These are phyloP conservation scores for Geoglossum cookeanum DNA, from an alignment of 2,329 filamentous ascomycete species.

Conservation along the genomic window DNA sequence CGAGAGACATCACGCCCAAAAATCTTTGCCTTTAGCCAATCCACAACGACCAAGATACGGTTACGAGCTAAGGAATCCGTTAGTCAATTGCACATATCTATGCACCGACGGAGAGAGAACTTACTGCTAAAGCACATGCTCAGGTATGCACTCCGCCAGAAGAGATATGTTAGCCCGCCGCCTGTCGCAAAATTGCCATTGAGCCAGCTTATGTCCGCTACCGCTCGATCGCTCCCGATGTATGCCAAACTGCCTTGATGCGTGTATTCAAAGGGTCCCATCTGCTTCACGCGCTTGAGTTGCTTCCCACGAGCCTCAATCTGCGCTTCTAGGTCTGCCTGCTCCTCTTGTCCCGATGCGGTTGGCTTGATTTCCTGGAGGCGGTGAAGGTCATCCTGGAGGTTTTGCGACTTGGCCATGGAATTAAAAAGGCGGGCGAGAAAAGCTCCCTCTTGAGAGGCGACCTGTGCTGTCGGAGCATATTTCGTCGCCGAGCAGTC, in stretches of 20 bases:
- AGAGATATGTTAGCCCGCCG: conserved; percentile 87
- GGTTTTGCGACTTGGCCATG: conserved; percentile 81
- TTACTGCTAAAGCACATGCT: conserved; percentile 99
- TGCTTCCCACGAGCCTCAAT: conserved; percentile 79
- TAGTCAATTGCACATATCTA: conserved; percentile 10
- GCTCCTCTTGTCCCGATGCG: conserved; percentile 43
- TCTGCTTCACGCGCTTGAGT: conserved; percentile 74
- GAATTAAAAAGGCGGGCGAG: conserved; percentile 93
- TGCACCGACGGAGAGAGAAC: conserved; percentile 21
- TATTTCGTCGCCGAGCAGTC: conserved; percentile 97
- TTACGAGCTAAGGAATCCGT: conserved; percentile 49
- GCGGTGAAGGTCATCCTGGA: conserved; percentile 56
- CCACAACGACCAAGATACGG: conserved; percentile 74
- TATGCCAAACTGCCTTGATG: conserved; percentile 95
- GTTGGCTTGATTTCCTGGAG: conserved; percentile 43
- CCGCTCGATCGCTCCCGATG: conserved; percentile 94
- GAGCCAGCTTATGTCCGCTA: conserved; percentile 93
- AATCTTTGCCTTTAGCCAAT: conserved; percentile 93
- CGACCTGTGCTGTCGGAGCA: conserved; percentile 91
- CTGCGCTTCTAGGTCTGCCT: conserved; percentile 43
- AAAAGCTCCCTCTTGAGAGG: conserved; percentile 87
- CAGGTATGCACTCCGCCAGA: conserved; percentile 95
- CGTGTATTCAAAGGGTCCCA: conserved; percentile 96
- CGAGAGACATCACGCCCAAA: conserved; percentile 90
- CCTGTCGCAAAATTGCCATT: conserved; percentile 91